Percentiles rank a stretch among this genome's conserved stretches.
Conservation (phyloP, 2,329 filamentous ascomycete species). For the Fusarium stilboides region DNA sequence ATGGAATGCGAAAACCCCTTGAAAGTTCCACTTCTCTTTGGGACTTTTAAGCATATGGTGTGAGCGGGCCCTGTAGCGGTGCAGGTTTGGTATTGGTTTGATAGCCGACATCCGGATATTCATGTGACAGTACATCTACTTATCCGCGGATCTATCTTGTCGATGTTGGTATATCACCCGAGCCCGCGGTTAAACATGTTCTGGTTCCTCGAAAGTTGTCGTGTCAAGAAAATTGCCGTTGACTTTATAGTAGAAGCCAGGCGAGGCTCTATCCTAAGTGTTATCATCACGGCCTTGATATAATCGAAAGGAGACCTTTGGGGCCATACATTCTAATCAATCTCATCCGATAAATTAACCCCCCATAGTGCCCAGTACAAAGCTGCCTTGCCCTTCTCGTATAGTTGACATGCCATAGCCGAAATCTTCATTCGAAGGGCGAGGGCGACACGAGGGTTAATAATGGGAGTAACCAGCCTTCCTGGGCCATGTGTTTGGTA, state of each 20-base stretch:
- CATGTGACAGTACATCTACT: background rate
- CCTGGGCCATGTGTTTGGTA: background rate
- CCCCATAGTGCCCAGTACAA: background rate
- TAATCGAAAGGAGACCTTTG: background rate
- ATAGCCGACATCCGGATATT: constrained; percentile 4
- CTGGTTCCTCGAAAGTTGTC: too few species aligned
- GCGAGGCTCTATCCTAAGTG: too few species aligned
- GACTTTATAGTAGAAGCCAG: too few species aligned
- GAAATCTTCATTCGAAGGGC: background rate
- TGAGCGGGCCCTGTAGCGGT: constrained; percentile 19
- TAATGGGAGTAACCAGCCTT: background rate
- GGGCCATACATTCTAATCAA: background rate
- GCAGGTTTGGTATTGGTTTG: background rate
- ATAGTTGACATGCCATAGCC: background rate
- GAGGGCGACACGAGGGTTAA: background rate
- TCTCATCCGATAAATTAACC: background rate
- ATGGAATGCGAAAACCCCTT: constrained; percentile 27
- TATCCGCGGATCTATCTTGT: too few species aligned
- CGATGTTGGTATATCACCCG: too few species aligned
- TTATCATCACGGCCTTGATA: too few species aligned
- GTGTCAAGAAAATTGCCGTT: too few species aligned
- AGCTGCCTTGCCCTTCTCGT: background rate
- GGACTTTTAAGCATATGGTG: constrained; percentile 1
- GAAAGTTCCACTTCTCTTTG: constrained; percentile 17
- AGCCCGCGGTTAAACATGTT: too few species aligned